Evolutionary conservation across 2,329 filamentous ascomycete species (phyloP), one percentile per base, ranked within the genome.

Genomic region (Gnomoniopsis smithogilvyi): DNA sequence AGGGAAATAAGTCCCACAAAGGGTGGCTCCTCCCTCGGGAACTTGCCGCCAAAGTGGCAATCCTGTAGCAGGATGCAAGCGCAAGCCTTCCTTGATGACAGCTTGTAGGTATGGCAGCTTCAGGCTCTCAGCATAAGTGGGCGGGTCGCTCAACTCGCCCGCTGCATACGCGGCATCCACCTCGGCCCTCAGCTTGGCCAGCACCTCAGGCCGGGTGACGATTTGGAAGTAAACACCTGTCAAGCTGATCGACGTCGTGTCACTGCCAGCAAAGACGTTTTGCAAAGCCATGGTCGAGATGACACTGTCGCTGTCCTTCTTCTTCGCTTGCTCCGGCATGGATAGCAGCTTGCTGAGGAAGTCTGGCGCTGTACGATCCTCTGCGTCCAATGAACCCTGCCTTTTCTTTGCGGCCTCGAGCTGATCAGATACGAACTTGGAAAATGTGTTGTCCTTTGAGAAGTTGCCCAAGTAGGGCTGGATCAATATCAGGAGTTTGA

Each of bases 1-100:
- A 0, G 76, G 75, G 7, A 78, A 67, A 60, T 70, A 75, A 15
- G 67, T 61, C 3, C 67, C 65, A 24, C 65, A 63, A 15, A 74
- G 64, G 2, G 62, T 63, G 38, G 70, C 70, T 10, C 72, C 72
- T 10, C 62, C 68, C 1, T 61, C 43, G 3, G 70, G 70, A 0
- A 69, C 67, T 22, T 51, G 34, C 7, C 54, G 54, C 34, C 47
- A 51, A 3, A 62, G 91, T 90, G 1, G 89, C 87, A 58, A 38
- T 58, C 45, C 41, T 6, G 49, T 30, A 22, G 48, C 49, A 0
- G 85, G 80, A 70, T 92, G 87, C 17, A 91, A 72, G 1, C 89
- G 84, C n/a, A 92, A 78, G 0, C 89, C 91, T 69, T 92, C 89
- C 69, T 86, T 88, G 68, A 91, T 82, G 34, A 87, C 83, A 63